These are phyloP conservation scores for Galerina marginata DNA, from an alignment of 768 basidiomycete species.

Conservation along the genomic window DNA sequence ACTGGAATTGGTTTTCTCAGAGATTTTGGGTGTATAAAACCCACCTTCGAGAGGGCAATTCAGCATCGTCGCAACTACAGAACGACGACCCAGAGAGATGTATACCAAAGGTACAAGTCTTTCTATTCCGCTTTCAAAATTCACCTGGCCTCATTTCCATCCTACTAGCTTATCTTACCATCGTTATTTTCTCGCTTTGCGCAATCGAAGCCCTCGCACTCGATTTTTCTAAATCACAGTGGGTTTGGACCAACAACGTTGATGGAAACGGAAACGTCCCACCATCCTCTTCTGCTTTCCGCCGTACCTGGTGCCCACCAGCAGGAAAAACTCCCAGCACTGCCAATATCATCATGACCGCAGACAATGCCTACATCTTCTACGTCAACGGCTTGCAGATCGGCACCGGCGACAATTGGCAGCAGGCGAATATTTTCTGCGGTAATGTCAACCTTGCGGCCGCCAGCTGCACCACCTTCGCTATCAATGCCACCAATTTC, in stretches of 20 bases:
- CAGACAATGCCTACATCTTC: background rate
- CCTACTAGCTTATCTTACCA: background rate
- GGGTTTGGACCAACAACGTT: slow-evolving; percentile 6
- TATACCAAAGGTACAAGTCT: background rate
- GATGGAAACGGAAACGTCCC: background rate
- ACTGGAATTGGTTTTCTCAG: no score
- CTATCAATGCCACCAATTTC: slow-evolving; percentile 29
- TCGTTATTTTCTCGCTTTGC: background rate
- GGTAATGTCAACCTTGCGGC: slow-evolving; percentile 31
- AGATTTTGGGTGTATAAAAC: no score
- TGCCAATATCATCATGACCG: background rate
- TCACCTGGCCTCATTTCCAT: background rate
- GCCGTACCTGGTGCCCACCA: background rate
- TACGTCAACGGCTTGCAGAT: background rate
- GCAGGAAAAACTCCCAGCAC: background rate
- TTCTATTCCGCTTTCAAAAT: background rate
- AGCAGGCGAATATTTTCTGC: slow-evolving; percentile 30
- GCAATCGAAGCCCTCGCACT: background rate
- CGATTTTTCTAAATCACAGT: background rate
- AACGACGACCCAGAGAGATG: background rate
- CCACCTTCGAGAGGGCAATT: no score
- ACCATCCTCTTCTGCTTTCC: background rate
- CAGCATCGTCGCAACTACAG: no score
- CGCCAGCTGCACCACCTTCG: slow-evolving; percentile 37
- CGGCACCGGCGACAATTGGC: slow-evolving; percentile 11